Evolutionary conservation across 2,329 filamentous ascomycete species (phyloP).

Genomic region (Colletotrichum echinochloae): DNA sequence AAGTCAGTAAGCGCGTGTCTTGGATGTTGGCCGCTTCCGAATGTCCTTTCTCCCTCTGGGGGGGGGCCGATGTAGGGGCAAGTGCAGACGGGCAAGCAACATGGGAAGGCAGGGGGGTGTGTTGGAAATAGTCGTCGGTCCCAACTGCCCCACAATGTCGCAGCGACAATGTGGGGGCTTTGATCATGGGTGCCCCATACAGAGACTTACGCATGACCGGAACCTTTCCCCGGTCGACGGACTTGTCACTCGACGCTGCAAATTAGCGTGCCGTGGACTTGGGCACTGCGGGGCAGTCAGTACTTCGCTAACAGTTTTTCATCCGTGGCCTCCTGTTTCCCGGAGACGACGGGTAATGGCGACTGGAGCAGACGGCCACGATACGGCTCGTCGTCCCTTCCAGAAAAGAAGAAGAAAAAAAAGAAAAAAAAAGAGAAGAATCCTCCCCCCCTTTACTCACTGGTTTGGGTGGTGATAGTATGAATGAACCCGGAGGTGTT

Average conservation of each 20-base stretch:
- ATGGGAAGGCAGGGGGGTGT: constrained; percentile 4
- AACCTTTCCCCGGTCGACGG: constrained; percentile 36
- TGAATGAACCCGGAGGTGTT: too few species aligned
- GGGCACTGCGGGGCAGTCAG: constrained; percentile 28
- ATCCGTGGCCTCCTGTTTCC: not conserved
- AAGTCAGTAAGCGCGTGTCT: constrained; percentile 1
- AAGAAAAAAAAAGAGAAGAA: too few species aligned
- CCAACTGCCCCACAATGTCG: constrained; percentile 16
- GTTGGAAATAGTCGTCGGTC: not conserved
- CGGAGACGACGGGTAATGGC: constrained; percentile 4
- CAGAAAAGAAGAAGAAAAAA: too few species aligned
- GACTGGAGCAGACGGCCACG: not conserved
- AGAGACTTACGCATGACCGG: constrained; percentile 25
- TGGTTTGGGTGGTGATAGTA: too few species aligned
- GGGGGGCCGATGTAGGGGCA: too few species aligned
- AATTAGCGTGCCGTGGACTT: constrained; percentile 36
- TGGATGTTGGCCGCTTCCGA: not conserved
- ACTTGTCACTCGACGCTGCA: constrained; percentile 25
- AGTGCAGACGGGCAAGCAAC: not conserved
- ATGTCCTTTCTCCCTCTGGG: not conserved
- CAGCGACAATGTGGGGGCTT: constrained; percentile 12
- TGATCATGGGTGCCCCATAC: not conserved
- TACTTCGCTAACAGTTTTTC: constrained; percentile 38
- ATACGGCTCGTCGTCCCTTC: not conserved
- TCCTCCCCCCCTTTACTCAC: too few species aligned